A percentile compares a stretch with the other conserved stretches of the same genome.
These are phyloP conservation scores for Cronartium quercuum DNA, from an alignment of 1,284 basidiomycete genomes.

Conservation along the genomic window DNA sequence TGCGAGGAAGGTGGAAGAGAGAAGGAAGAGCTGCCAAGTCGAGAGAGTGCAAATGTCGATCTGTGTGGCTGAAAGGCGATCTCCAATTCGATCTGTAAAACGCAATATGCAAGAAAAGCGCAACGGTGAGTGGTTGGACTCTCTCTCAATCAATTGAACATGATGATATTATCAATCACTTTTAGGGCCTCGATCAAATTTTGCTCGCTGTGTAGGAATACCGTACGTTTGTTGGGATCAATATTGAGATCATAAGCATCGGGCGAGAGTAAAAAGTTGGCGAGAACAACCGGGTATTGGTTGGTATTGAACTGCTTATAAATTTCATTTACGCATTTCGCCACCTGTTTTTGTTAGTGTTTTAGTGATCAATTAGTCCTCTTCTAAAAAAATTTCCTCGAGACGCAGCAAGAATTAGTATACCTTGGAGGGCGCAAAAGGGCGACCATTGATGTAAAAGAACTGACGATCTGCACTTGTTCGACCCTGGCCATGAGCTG, in stretches of 20 bases:
- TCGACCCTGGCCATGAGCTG: constrained; percentile 64
- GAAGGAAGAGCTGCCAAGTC: background rate
- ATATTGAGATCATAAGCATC: constrained; percentile 91
- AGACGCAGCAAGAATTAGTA: background rate
- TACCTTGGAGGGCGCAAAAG: constrained; percentile 72
- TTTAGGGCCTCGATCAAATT: constrained; percentile 72
- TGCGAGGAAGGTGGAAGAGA: background rate
- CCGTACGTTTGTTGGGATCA: constrained; percentile 90
- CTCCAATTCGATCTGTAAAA: background rate
- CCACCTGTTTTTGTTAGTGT: constrained; percentile 55
- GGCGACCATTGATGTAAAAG: constrained; percentile 88
- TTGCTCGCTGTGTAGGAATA: constrained; percentile 82
- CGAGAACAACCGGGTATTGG: constrained; percentile 74
- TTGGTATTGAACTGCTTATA: constrained; percentile 76
- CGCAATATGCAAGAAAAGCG: too few species aligned
- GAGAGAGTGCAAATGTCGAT: background rate
- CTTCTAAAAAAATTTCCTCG: background rate
- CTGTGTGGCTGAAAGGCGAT: background rate
- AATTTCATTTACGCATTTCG: constrained; percentile 80
- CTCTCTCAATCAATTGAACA: too few species aligned
- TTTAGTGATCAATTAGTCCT: background rate
- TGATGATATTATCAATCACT: too few species aligned
- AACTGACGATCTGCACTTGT: constrained; percentile 79
- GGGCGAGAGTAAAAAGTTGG: constrained; percentile 72
- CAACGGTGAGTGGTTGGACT: too few species aligned